Evolutionary conservation across 2,329 filamentous ascomycete genomes (phyloP).

Genomic region (Alternaria metachromatica): DNA sequence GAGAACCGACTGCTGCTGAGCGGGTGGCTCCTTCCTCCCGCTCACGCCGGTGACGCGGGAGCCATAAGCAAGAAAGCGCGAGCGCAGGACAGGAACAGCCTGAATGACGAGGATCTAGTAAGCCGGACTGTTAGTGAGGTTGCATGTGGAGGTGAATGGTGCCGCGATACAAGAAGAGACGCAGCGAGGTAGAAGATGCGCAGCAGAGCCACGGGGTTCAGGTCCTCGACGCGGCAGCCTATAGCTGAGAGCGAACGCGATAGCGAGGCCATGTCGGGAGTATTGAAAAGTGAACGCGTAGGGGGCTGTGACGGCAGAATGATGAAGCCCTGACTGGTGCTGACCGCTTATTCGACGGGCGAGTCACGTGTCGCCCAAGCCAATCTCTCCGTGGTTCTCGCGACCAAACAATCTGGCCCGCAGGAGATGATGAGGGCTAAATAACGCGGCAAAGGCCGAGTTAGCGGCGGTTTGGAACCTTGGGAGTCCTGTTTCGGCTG

Average conservation of each 20-base stretch:
- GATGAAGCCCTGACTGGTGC: conserved; percentile 15
- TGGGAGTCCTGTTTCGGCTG: conserved; percentile 2
- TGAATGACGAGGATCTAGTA: conserved; percentile 59
- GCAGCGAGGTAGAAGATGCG: conserved; percentile 48
- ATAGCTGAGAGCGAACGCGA: conserved; percentile 3
- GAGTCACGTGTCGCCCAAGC: neutral
- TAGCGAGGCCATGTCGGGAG: neutral
- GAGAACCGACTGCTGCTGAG: conserved; percentile 15
- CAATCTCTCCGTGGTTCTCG: neutral
- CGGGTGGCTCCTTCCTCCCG: conserved; percentile 1
- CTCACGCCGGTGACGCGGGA: conserved; percentile 53
- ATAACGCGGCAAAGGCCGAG: conserved; percentile 9
- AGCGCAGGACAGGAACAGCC: conserved; percentile 57
- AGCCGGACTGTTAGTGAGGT: conserved; percentile 36
- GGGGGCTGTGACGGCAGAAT: conserved; percentile 20
- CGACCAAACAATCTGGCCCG: neutral
- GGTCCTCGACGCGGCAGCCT: conserved; percentile 5
- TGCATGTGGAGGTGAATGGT: conserved; percentile 26
- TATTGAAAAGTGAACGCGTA: neutral
- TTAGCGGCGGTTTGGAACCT: conserved; percentile 8
- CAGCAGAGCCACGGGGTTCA: conserved; percentile 33
- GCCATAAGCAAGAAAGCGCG: conserved; percentile 67
- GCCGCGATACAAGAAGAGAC: conserved; percentile 49
- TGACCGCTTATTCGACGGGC: neutral
- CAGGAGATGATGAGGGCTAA: neutral